Percentiles rank a stretch among this genome's conserved stretches.
phyloP scores from a whole-genome alignment of 2,329 filamentous ascomycete species.

The Fusarium pininemorale region DNA sequence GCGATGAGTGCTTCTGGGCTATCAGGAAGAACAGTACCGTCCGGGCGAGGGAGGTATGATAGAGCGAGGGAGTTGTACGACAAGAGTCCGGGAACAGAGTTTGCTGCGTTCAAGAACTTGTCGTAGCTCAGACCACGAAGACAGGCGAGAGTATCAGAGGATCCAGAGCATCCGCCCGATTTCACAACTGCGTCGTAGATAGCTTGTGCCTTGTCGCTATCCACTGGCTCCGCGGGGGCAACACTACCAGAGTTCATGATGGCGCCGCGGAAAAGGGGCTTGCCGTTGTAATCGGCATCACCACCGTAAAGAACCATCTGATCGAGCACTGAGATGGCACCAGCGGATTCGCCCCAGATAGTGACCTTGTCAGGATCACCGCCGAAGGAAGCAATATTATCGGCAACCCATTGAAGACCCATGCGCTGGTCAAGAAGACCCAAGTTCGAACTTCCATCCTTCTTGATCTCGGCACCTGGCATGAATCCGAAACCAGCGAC shows the following conservation, averaged over 20 bases:
- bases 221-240: constrained; percentile 69
- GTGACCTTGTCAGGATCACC: constrained; percentile 83
- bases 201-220: constrained; percentile 71
- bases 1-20: constrained; percentile 68
- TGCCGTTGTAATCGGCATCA: constrained; percentile 77
- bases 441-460: constrained; percentile 74
- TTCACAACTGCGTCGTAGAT: constrained; percentile 70
- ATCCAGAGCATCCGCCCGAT: constrained; percentile 67
- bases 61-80: constrained; percentile 75
- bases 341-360: constrained; percentile 79
- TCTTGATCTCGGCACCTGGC: constrained; percentile 72
- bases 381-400: constrained; percentile 81
- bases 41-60: constrained; percentile 78
- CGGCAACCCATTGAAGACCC: constrained; percentile 78
- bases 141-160: constrained; percentile 69
- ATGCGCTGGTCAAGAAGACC: constrained; percentile 78
- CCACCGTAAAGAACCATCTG: constrained; percentile 81
- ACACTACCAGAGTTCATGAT: constrained; percentile 81
- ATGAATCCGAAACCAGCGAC: constrained; percentile 79
- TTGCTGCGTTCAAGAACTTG: constrained; percentile 70
- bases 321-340: constrained; percentile 77
- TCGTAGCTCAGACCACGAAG: constrained; percentile 69
- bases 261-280: constrained; percentile 76
- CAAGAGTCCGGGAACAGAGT: constrained; percentile 74
- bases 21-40: constrained; percentile 68